Base-by-base conservation (phyloP, 2,329 filamentous ascomycete genomes). In the Colletotrichum simmondsii region DNA sequence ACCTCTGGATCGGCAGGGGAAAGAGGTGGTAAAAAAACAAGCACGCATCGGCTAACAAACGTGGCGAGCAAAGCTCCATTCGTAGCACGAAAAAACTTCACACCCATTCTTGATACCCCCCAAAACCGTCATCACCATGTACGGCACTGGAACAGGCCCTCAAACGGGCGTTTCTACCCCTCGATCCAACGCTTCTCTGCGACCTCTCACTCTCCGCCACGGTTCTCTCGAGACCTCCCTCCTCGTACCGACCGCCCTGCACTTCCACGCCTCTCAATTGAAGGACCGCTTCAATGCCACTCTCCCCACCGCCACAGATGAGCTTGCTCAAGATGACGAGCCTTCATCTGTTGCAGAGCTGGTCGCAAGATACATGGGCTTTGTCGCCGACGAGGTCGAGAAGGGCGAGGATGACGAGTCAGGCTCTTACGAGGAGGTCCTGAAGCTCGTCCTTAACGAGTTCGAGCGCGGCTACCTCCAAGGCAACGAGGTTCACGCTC, bases 121-220 rank as follows among this genome's bases (percentile, higher is more conserved):
- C 77, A 77, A 64, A 30, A 24, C 26, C 56, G 56, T 61, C 46
- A 80, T 77, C 85, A 91, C 80, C 84, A 97, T 98, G 95, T 97
- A 97, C 90, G 94, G 94, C 85, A 92, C 93, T 80, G 89, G 87
- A 79, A 94, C 92, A 73, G 94, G 93, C 85, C 92, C 94, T 75
- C 95, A 98, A 86, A 99, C 97, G 87, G 97, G 97, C 85, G 95
- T 98, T 81, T 97, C 95, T 77, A 99, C 97, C 78, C 97, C 97
- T 79, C 93, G 97, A 86, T 98, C 96, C 70, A 97, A 94, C 78
- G 92, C 95, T 77, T 98, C 96, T 76, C 92, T 98, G 77, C 94
- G 97, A 77, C 96, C 97, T 75, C 91, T 99, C 81, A 95, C 94
- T 79, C 90, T 99, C 80, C 90, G 92, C 77, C 97, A 99, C 85